Evolutionary conservation across 2,329 filamentous ascomycete genomes (phyloP), one percentile per base, ranked within the genome.

Genomic region (Fusarium nygamai): DNA sequence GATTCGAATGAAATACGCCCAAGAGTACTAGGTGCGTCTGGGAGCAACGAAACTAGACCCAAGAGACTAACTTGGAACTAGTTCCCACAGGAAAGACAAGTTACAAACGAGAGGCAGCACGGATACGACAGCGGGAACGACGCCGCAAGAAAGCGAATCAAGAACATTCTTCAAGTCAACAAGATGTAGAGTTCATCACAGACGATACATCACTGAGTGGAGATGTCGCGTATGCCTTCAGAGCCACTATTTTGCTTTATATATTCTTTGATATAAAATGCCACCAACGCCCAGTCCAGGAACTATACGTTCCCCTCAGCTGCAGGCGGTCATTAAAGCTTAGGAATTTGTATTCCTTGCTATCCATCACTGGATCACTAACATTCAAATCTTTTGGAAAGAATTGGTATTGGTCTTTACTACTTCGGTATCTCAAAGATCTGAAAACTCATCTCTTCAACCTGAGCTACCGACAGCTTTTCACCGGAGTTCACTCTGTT

Each of bases 381-480:
- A 4, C 24, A 4, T 14, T 3, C 6, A 44, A 11, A 17, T 1
- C 0, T 17, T 2, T 14, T 6, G 29, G 29, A 29, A 29, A 43
- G 41, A 24, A 43, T 8, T n/a, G 14, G 41, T 17, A 0, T 11
- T 4, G 9, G 22, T 3, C n/a, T 3, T 9, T 17, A 43, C 24
- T 17, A 24, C 24, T 27, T 1, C 24, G 6, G 44, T 5, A 20
- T 20, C 4, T 46, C 7, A 14, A 20, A 20, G 24, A 27, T 9
- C 5, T 46, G 5, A 0, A 46, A 4, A 27, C 7, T 4, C 44
- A 27, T 0, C 4, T 27, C 1, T 46, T 17, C 12, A 14, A 14
- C 1, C 20, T 46, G 24, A 14, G 24, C 24, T 27, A 20, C 10
- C 12, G 5, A 5, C 24, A 46, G 17, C 44, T 46, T 14, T 46